Evolutionary conservation across 129 eudicot genomes (phyloP), one percentile per base, ranked within the genome.

Genomic region (Flaveria bidentis): DNA sequence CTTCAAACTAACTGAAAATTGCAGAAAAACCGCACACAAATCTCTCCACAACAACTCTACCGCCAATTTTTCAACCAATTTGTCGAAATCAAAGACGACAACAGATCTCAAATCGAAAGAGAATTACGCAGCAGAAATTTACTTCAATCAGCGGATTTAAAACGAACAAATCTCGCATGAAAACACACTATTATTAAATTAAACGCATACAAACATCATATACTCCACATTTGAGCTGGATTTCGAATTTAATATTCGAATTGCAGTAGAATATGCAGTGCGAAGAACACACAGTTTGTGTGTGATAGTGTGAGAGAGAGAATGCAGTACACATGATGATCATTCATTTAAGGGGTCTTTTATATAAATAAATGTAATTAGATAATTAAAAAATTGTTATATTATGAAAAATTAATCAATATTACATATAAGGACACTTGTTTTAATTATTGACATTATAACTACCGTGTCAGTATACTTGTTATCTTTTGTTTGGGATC

Each of bases 211-310:
- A 25, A 39, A 79, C 78, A 71, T 67, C 25, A 61, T 61, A 78
- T 78, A 71, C 73, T 72, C 73, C 80, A 67, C 63, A 80, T 74
- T 80, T 80, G 84, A 80, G 84, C 80, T 80, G 84, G 68, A 80
- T 80, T 49, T 45, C 30, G 18, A 30, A 74, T 74, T 67, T 66
- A 66, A 67, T 80, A 80, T 65, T 80, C 25, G 28, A 71, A 25
- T 71, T 52, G 69, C 47, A 73, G 69, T 42, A 66, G 75, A 45
- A 80, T 73, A 80, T 73, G 52, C 51, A 53, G 52, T 80, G 75
- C 50, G 26, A 67, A 74, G 53, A 80, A 74, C 79, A 73, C 84
- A 57, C 70, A 80, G 74, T 72, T 12, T 16, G 58, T 23, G 67
- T 60, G 77, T 46, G 83, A 36, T 39, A 52, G 71, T 57, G 82